Percentiles rank a stretch among this genome's conserved stretches.
Evolutionary conservation across 1,139 yeast species (phyloP).

Genomic region (Kluyveromyces sp.): DNA sequence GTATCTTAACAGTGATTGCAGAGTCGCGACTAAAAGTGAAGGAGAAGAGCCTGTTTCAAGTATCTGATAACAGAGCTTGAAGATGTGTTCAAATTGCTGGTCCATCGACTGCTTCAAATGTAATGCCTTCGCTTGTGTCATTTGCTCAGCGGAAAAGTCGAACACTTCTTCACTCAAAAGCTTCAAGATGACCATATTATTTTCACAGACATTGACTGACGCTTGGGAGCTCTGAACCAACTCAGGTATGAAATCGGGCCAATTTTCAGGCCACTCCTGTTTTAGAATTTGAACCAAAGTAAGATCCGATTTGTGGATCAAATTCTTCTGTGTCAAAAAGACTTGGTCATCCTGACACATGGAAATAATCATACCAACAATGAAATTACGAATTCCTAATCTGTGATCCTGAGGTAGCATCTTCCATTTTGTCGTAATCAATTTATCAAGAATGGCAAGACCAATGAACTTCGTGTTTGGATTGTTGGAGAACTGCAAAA

Average conservation of each 20-base stretch:
- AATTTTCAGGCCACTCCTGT: constrained; percentile 98
- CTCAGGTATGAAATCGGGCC: constrained; percentile 97
- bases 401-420: constrained; percentile 80
- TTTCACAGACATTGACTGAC: constrained; percentile 90
- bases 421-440: constrained; percentile 91
- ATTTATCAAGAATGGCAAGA: constrained; percentile 77
- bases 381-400: constrained; percentile 82
- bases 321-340: constrained; percentile 68
- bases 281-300: constrained; percentile 89
- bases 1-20: constrained; percentile 75
- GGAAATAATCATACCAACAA: constrained; percentile 87
- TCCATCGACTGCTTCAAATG: constrained; percentile 77
- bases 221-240: constrained; percentile 78
- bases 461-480: constrained; percentile 92
- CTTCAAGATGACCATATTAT: constrained; percentile 88
- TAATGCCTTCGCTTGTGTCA: constrained; percentile 92
- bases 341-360: constrained; percentile 82
- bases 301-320: constrained; percentile 87
- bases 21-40: constrained; percentile 75
- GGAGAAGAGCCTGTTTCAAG: constrained; percentile 82
- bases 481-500: constrained; percentile 68
- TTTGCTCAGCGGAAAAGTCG: constrained; percentile 87
- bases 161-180: constrained; percentile 91
- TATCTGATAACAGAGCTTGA: constrained; percentile 86
- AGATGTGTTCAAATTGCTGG: constrained; percentile 87